phyloP scores from a whole-genome alignment of 164 flowering plant species.

The Saururus chinensis region DNA sequence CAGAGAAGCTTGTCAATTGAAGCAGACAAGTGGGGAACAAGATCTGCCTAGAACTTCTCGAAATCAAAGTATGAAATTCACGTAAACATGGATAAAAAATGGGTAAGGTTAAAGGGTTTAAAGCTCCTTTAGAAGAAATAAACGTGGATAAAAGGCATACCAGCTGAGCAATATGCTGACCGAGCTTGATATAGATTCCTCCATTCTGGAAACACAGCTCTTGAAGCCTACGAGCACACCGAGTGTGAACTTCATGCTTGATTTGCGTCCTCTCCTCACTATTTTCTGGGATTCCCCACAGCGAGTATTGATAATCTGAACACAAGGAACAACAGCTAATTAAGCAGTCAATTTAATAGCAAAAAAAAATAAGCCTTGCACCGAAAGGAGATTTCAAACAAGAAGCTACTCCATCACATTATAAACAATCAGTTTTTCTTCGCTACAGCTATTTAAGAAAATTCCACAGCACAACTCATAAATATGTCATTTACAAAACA shows the following conservation, averaged over 20 bases:
- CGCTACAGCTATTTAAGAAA: not conserved
- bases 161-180: conserved; percentile 91
- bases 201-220: conserved; percentile 92
- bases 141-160: conserved; percentile 27
- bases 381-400: not conserved
- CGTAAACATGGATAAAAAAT: no score
- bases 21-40: not conserved
- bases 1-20: conserved; percentile 3
- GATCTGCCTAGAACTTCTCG: not conserved
- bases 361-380: not conserved
- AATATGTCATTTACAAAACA: not conserved
- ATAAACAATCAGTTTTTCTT: not conserved
- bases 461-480: not conserved
- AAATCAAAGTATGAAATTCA: not conserved
- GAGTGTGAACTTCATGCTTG: conserved; percentile 76
- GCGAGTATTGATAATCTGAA: conserved; percentile 81
- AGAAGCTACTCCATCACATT: not conserved
- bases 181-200: conserved; percentile 94
- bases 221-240: conserved; percentile 69
- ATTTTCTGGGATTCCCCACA: conserved; percentile 76
- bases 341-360: not conserved
- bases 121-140: no score
- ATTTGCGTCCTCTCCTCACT: conserved; percentile 50
- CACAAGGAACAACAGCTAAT: not conserved
- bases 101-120: no score